Evolutionary conservation across 345 rosid genomes (phyloP), one percentile per base, ranked within the genome.

Genomic region (Citrus australasica): DNA sequence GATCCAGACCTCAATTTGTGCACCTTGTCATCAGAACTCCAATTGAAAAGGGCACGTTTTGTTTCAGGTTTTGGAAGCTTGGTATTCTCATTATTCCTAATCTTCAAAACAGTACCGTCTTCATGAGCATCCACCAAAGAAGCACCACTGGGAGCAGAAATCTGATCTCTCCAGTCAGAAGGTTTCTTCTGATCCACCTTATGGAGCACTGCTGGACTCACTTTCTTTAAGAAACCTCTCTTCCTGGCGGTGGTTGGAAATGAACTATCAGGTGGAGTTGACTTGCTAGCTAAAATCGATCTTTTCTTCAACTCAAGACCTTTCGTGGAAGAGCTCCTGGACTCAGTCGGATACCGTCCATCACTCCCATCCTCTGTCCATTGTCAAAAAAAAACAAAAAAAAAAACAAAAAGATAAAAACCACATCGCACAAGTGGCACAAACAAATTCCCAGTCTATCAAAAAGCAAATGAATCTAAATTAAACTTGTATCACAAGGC

Each of bases 361-460:
- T 92, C 93, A 75, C 85, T 85, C 24, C 84, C 93, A 75, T 86
- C 92, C 67, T 87, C 97, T 92, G 84, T 75, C 67, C 17, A 69
- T 53, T 51, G 30, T 4, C n/a, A 66, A 66, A 35, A 35, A 48
- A 74, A 69, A 5, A 33, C 37, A 74, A 68, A 5, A 33, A 1
- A 35, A 35, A 33, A n/a, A n/a, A 79, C 21, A 65, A 40, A 38
- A 46, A 11, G 71, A 73, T 48, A 21, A 56, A 78, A 61, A 28
- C 42, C 76, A 28, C 51, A 80, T 24, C 40, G 21, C 24, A 40
- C 48, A 7, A 14, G 60, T 40, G 40, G 48, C 32, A 51, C 22
- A 17, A 79, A 80, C 16, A 7, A 27, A 60, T 42, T 28, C 55
- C 22, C 35, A 59, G 33, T 40, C 46, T 2, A 37, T 21, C 9